These are phyloP conservation scores for Anisodus tanguticus DNA, from an alignment of 257 asterid genomes.

Conservation along the genomic window DNA sequence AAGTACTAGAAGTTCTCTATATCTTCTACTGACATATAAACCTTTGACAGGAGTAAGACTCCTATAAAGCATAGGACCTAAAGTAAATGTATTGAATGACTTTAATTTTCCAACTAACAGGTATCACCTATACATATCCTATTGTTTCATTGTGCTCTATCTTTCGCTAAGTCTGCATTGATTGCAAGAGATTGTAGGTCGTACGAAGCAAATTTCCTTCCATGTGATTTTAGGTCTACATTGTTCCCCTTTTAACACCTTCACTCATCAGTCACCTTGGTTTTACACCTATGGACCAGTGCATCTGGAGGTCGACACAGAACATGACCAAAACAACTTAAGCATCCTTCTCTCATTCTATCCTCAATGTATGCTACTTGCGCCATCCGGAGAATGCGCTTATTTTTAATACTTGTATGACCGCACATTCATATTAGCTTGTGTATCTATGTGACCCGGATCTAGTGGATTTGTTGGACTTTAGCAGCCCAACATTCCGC, in stretches of 20 bases:
- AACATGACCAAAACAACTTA: not conserved
- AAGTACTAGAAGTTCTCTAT: not conserved
- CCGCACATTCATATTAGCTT: not conserved
- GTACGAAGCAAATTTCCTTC: not conserved
- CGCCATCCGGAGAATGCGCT: not conserved
- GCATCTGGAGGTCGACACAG: not conserved
- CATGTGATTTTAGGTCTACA: not conserved
- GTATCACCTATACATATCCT: not conserved
- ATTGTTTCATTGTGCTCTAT: not conserved
- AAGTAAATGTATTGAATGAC: not conserved
- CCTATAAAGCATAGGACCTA: not conserved
- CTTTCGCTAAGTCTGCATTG: not conserved
- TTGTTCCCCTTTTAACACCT: not conserved
- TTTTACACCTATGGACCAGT: not conserved
- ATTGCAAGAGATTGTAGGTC: not conserved
- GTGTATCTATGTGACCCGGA: not conserved
- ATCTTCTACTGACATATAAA: not conserved
- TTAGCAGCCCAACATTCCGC: not conserved
- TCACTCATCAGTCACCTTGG: not conserved
- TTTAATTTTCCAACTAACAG: not conserved
- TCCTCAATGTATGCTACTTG: not conserved
- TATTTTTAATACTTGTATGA: not conserved
- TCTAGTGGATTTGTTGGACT: conserved; percentile 20
- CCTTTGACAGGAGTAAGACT: not conserved
- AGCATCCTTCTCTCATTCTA: not conserved